Evolutionary conservation across 78 protist species (phyloP).

Genomic region (Guillardia theta): DNA sequence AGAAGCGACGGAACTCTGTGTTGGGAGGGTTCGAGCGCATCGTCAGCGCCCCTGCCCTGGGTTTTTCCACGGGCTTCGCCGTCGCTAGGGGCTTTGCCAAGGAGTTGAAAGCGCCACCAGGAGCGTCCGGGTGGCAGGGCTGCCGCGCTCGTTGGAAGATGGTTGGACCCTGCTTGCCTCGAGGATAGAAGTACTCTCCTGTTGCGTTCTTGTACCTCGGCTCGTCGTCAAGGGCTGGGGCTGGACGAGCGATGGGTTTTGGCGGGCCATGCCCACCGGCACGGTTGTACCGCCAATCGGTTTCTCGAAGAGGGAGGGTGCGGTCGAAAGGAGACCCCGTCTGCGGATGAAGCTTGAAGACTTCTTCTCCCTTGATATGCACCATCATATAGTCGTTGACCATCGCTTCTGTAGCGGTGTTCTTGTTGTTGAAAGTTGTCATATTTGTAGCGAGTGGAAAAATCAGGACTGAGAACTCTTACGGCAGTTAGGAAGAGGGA

Average conservation of each 20-base stretch:
- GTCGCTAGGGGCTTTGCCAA: neutral
- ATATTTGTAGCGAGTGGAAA: too few species aligned
- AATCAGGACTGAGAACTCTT: too few species aligned
- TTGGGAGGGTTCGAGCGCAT: neutral
- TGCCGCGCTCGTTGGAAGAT: neutral
- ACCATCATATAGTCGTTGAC: neutral
- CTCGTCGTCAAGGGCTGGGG: neutral
- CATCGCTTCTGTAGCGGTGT: neutral
- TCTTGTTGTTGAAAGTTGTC: neutral
- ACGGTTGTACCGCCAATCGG: neutral
- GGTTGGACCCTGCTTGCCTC: neutral
- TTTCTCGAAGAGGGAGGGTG: neutral
- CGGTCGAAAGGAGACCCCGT: neutral
- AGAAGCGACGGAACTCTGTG: constrained; percentile 78
- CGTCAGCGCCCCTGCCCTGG: neutral
- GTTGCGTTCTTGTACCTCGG: constrained; percentile 10
- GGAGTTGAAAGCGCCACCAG: constrained; percentile 4
- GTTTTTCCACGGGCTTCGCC: neutral
- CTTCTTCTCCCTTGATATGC: neutral
- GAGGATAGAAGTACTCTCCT: neutral
- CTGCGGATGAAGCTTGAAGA: neutral
- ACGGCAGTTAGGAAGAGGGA: too few species aligned
- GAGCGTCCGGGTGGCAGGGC: constrained; percentile 16
- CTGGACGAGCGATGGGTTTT: neutral
- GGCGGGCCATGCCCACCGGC: neutral